Base-by-base conservation (phyloP, 163 green algal genomes). In the Chloroidium sp. region DNA sequence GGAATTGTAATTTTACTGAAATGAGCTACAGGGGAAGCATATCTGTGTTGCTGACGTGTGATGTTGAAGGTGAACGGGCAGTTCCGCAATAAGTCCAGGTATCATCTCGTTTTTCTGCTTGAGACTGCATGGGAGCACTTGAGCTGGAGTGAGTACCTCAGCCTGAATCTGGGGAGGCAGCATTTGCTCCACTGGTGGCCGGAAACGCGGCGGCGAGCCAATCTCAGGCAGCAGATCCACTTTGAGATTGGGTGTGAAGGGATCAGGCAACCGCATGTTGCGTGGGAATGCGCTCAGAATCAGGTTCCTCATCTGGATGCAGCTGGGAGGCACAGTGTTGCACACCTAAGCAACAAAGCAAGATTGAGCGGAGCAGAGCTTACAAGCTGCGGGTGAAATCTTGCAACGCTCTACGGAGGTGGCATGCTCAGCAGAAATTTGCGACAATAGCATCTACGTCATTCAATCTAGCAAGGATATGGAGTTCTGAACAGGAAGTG, bases 231-330 rank as follows among this genome's bases (percentile, higher is more conserved):
- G 90, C 80, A 95, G 82, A 82, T 98, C 95, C 61, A 98, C 88
- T 91, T 98, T 98, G 80, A 98, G 91, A 88, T 97, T 97, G 72
- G 95, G 93, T 2, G 95, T 98, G 91, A 99, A 99, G 72, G 96
- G 96, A 85, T 99, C 96, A 0, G 97, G 97, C 79, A 99, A 90
- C n/a, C 93, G 90, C 94, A 99, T 98, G 90, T 94, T 95, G 77
- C 95, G 90, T 0, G 96, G 96, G 90, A 99, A 99, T 75, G 96
- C 96, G 3, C 86, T 94, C 67, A 99, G 91, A 61, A 99, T 91
- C 76, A 99, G 89, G 91, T 99, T 99, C 79, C 96, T 92, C 93
- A 99, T 95, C 91, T 88, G 87, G 61, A 96, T 88, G 85, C 93
- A 97, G 4, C 84, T 92, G 6, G 92, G 85, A 61, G 96, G 96